Conservation (phyloP, 73 alveolate genomes). For the Uronychia setigera region DNA sequence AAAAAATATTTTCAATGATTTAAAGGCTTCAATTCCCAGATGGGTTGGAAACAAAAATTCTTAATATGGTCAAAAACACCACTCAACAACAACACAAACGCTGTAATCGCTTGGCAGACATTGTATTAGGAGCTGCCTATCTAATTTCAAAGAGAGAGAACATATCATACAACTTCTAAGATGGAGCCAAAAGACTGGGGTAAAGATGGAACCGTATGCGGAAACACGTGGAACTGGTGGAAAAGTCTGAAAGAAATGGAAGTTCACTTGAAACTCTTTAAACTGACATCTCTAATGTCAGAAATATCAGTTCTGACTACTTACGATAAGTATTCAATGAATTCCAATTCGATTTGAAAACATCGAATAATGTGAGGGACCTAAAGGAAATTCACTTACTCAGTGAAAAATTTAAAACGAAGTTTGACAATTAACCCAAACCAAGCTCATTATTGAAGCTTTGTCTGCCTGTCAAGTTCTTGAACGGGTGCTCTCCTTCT, state of each 20-base stretch:
- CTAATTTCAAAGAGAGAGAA: background rate
- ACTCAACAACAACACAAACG: background rate
- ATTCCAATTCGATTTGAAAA: too few relatives aligned
- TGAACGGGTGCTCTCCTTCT: background rate
- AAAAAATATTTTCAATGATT: background rate
- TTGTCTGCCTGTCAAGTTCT: background rate
- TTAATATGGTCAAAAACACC: background rate
- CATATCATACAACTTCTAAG: background rate
- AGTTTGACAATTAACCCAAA: background rate
- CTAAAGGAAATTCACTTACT: background rate
- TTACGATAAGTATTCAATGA: too few relatives aligned
- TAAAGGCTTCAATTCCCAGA: background rate
- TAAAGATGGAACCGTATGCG: background rate
- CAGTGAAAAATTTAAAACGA: background rate
- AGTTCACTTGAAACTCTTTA: background rate
- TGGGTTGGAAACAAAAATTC: background rate
- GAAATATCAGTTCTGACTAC: background rate
- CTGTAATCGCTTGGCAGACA: background rate
- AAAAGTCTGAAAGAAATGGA: background rate
- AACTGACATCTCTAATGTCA: background rate
- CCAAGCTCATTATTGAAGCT: background rate
- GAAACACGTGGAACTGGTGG: background rate
- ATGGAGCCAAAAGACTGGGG: background rate
- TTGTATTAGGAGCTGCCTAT: background rate
- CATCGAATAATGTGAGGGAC: background rate